Conservation (phyloP, 164 flowering plant genomes). For the Umbilicus rupestris region DNA sequence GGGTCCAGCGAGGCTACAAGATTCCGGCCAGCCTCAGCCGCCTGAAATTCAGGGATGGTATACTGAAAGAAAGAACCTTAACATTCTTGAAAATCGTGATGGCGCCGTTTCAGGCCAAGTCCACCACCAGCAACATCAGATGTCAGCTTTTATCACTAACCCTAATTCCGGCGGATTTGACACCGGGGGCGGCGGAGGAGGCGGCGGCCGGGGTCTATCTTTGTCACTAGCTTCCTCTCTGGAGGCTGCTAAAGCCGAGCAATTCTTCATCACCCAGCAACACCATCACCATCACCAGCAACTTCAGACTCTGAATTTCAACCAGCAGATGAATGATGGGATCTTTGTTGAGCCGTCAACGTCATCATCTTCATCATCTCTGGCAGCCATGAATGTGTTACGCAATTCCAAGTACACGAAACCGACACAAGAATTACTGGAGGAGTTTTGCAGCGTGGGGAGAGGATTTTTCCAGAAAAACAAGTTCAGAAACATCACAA, state of each 20-base stretch:
- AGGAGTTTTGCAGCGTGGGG: slow-evolving; percentile 92
- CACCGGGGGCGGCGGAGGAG: slow-evolving; percentile 11
- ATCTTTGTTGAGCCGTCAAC: slow-evolving; percentile 18
- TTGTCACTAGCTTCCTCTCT: slow-evolving; percentile 61
- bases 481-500: slow-evolving; percentile 32
- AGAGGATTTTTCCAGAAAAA: slow-evolving; percentile 57
- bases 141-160: slow-evolving; percentile 35
- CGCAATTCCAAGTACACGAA: slow-evolving; percentile 67
- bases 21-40: neutral
- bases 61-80: neutral
- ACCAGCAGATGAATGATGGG: neutral
- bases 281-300: slow-evolving; percentile 7
- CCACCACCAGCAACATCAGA: slow-evolving; percentile 39
- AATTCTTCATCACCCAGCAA: slow-evolving; percentile 26
- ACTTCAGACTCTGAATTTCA: slow-evolving; percentile 2
- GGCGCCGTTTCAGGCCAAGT: slow-evolving; percentile 11
- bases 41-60: neutral
- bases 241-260: slow-evolving; percentile 68
- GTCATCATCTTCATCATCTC: too few relatives aligned
- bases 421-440: slow-evolving; percentile 73
- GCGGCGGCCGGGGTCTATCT: slow-evolving; percentile 42
- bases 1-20: neutral
- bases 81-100: neutral
- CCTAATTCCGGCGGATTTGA: neutral
- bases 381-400: slow-evolving; percentile 34